Conservation (phyloP, 2,329 filamentous ascomycete genomes). For the Phialophora macrospora region DNA sequence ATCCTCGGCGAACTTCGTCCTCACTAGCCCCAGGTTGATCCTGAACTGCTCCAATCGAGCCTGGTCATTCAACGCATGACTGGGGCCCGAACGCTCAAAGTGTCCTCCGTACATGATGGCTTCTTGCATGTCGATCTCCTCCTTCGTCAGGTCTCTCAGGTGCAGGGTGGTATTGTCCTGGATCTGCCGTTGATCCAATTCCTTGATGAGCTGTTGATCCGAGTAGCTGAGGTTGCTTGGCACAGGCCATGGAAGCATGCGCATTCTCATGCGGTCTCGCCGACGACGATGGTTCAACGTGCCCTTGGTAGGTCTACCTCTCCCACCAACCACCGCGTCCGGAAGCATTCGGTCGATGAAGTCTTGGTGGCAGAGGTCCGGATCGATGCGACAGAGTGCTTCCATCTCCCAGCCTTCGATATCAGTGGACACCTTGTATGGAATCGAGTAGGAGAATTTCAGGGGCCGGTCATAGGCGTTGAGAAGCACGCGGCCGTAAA, state of each 20-base stretch:
- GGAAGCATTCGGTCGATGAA: slow-evolving; percentile 29
- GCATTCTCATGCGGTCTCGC: slow-evolving; percentile 28
- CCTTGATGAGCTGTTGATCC: slow-evolving; percentile 20
- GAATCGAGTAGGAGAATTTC: slow-evolving; percentile 20
- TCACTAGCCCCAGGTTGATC: slow-evolving; percentile 17
- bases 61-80: slow-evolving; percentile 17
- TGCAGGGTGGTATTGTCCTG: slow-evolving; percentile 16
- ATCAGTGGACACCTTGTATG: slow-evolving; percentile 22
- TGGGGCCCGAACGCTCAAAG: slow-evolving; percentile 24
- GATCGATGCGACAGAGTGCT: slow-evolving; percentile 25
- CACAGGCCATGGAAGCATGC: slow-evolving; percentile 26
- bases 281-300: slow-evolving; percentile 29
- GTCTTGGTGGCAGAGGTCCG: slow-evolving; percentile 29
- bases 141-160: slow-evolving; percentile 23
- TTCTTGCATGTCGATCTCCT: slow-evolving; percentile 23
- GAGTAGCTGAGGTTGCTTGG: slow-evolving; percentile 25
- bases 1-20: slow-evolving; percentile 15
- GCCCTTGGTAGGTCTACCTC: slow-evolving; percentile 19
- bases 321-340: slow-evolving; percentile 5
- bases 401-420: slow-evolving; percentile 34
- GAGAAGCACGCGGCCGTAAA: slow-evolving; percentile 19
- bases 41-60: slow-evolving; percentile 9
- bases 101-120: slow-evolving; percentile 29
- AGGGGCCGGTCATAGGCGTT: slow-evolving; percentile 21
- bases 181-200: slow-evolving; percentile 3